Evolutionary conservation across 108 stramenopile species (phyloP), one percentile per base, ranked within the genome.

Genomic region (Cyclotella kingstonii): DNA sequence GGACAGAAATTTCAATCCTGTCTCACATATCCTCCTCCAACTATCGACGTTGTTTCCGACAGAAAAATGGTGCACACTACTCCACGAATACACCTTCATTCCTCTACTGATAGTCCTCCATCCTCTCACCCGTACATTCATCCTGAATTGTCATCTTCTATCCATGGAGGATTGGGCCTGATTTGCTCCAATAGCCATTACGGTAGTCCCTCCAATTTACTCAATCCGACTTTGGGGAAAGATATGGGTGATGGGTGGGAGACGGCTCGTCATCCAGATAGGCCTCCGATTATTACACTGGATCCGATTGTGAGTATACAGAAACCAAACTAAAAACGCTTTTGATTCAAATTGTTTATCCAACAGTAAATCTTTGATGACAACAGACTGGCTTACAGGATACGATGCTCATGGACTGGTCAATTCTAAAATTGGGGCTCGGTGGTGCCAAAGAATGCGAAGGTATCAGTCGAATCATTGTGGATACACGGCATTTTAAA

Each of bases 201-300:
- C 66, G 96, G 96, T 31, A 85, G 84, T 15, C 94, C 96, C 21
- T 76, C 73, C 52, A 83, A 91, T 38, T 61, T 97, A 22, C 76
- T 97, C 34, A 81, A 82, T 46, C 58, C 83, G 23, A 50, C 67
- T 52, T 48, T 78, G 27, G 83, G 96, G 34, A 70, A 64, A 41
- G 89, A 89, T 68, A 95, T 95, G 96, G 89, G 91, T 12, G 94
- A 95, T 64, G 94, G 94, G 15, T 95, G 94, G 94, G 96, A 95
- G 52, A 97, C 94, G 19, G 94, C 96, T 1, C 73, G 96, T 23
- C 92, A 96, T 63, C 84, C 84, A 4, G 60, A 77, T 18, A 82
- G 96, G 14, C 96, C 93, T 17, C 22, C 83, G 10, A 57, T 92
- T 51, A 36, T 90, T 6, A 64, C 61, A 4, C 66, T 60, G 46